A percentile compares a stretch with the other conserved stretches of the same genome.
phyloP scores from a whole-genome alignment of 1,139 yeast species.

The Hyphopichia fennica region DNA sequence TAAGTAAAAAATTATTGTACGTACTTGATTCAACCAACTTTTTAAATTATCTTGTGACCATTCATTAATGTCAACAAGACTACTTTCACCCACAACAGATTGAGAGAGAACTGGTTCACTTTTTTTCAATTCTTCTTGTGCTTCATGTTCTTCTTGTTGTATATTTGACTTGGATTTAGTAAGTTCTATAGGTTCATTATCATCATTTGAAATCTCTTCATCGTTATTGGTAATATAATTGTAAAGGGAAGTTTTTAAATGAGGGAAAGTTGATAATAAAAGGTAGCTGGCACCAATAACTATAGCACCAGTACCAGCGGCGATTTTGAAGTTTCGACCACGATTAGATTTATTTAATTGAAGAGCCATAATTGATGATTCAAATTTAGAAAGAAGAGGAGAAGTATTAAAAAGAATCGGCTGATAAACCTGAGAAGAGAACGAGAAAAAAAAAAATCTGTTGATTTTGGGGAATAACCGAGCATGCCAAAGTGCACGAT shows the following conservation, averaged over 20 bases:
- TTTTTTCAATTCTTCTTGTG: neutral
- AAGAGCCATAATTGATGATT: slow-evolving; percentile 11
- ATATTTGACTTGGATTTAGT: slow-evolving; percentile 9
- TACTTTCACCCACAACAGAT: slow-evolving; percentile 11
- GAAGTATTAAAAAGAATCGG: too few relatives aligned
- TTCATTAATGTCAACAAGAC: slow-evolving; percentile 29
- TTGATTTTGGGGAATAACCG: neutral
- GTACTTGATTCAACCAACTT: slow-evolving; percentile 32
- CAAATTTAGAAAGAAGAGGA: too few relatives aligned
- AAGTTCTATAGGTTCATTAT: slow-evolving; percentile 25
- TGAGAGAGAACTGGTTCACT: neutral
- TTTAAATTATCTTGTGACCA: slow-evolving; percentile 44
- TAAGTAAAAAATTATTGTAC: slow-evolving; percentile 15
- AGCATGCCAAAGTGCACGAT: neutral
- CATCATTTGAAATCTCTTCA: slow-evolving; percentile 13
- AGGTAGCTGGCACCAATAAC: slow-evolving; percentile 46
- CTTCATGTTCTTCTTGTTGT: too few relatives aligned
- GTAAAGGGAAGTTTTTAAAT: slow-evolving; percentile 32
- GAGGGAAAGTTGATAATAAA: slow-evolving; percentile 54
- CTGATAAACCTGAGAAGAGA: too few relatives aligned
- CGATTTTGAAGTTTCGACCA: slow-evolving; percentile 12
- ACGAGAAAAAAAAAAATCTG: neutral
- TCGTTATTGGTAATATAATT: slow-evolving; percentile 23
- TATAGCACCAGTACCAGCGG: slow-evolving; percentile 39
- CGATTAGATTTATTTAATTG: slow-evolving; percentile 9